These are phyloP conservation scores for Cladosporium sp. DNA, from an alignment of 2,329 filamentous ascomycete genomes.

Conservation along the genomic window DNA sequence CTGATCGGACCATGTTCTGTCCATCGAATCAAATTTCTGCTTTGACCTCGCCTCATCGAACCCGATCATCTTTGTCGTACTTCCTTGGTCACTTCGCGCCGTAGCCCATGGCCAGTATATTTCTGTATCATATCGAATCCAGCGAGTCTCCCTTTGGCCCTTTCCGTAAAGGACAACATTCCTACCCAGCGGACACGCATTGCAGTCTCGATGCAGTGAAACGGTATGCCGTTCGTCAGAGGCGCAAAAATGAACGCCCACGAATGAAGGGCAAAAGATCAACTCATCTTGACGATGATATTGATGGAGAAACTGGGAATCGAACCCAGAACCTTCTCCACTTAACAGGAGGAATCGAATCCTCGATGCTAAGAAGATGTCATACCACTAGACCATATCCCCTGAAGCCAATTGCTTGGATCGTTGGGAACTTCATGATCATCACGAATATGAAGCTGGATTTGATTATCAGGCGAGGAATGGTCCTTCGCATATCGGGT, in stretches of 20 bases:
- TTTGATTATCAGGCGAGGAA: no score
- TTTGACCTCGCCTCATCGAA: not conserved
- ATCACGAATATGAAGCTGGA: no score
- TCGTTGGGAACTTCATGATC: no score
- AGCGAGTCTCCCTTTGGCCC: not conserved
- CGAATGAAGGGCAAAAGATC: not conserved
- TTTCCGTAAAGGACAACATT: not conserved
- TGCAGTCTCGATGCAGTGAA: not conserved
- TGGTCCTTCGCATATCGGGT: no score
- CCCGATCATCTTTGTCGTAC: not conserved
- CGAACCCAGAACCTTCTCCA: conserved; percentile 20
- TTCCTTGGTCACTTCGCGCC: not conserved
- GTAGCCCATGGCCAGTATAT: not conserved
- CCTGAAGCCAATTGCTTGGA: not conserved
- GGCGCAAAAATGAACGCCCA: not conserved
- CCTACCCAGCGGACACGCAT: not conserved
- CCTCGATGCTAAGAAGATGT: conserved; percentile 18
- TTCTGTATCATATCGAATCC: not conserved
- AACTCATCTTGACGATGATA: not conserved
- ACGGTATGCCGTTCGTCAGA: not conserved
- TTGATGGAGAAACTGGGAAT: conserved; percentile 15
- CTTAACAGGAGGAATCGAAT: not conserved
- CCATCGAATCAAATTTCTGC: not conserved
- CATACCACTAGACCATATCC: conserved; percentile 20
- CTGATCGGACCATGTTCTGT: not conserved